A percentile compares a stretch with the other conserved stretches of the same genome.
These are phyloP conservation scores for Penicillium olsonii DNA, from an alignment of 2,329 filamentous ascomycete genomes.

Conservation along the genomic window DNA sequence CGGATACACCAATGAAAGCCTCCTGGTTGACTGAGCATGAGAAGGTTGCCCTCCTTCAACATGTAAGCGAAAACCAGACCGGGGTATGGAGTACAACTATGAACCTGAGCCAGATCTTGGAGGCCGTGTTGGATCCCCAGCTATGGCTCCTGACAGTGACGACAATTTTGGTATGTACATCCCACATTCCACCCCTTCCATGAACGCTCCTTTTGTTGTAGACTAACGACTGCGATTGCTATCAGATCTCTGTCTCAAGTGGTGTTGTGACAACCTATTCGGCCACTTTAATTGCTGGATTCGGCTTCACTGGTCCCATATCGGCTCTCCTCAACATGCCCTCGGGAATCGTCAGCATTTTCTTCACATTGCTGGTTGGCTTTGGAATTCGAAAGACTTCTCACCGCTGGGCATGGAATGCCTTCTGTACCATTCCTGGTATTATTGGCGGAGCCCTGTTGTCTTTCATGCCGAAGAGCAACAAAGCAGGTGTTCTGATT, in stretches of 20 bases:
- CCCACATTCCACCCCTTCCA: conserved; percentile 2
- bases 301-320: conserved; percentile 46
- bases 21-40: conserved; percentile 34
- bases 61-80: conserved; percentile 52
- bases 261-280: conserved; percentile 50
- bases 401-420: conserved; percentile 45
- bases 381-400: conserved; percentile 43
- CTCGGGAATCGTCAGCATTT: conserved; percentile 43
- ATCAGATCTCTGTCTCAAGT: conserved; percentile 41
- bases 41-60: conserved; percentile 42
- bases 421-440: conserved; percentile 48
- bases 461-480: conserved; percentile 38
- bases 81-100: conserved; percentile 55
- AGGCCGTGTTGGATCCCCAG: conserved; percentile 49
- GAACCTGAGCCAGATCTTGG: conserved; percentile 50
- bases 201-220: not conserved
- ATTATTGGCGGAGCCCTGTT: conserved; percentile 47
- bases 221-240: conserved; percentile 22
- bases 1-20: conserved; percentile 53
- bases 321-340: conserved; percentile 50
- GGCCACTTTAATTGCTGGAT: conserved; percentile 43
- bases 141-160: conserved; percentile 46
- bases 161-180: conserved; percentile 17
- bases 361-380: conserved; percentile 43
- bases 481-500: conserved; percentile 46